Base-by-base conservation (phyloP, 1,139 yeast species). In the Yamadazyma conglobata region DNA sequence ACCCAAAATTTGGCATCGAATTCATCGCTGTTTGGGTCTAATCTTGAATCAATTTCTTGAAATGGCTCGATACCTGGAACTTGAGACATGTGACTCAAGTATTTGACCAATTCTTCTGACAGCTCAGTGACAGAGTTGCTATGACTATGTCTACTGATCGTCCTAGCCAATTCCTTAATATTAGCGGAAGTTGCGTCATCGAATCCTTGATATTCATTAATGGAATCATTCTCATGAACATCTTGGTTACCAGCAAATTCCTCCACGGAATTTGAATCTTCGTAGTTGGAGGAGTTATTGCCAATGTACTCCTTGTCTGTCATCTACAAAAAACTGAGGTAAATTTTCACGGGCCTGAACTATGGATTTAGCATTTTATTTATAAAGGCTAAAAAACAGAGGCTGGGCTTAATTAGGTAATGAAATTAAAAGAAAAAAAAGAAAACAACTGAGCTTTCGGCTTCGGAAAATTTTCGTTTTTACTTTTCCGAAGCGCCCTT, bases 1-100 rank as follows among this genome's bases (percentile, higher is more conserved):
- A 55, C 52, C 60, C 60, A 56, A 25, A 58, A 37, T 67, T 66
- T 54, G 13, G 89, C 59, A 35, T 65, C 68, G 58, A 86, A 86
- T 9, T 72, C 52, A 6, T 71, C 77, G 20, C 73, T 62, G 9
- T 59, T 60, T 0, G 70, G 64, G 41, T 65, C 48, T 33, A 54
- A 48, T 40, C 35, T 32, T 13, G 39, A 37, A 15, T 38, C 40
- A 5, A 29, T 28, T 10, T 41, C 47, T 6, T 46, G 44, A 34
- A 48, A 62, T 4, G 76, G 70, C 21, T 51, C 48, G 5, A 64
- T 57, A 25, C 78, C 79, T 0, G 78, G 77, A 10, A 73, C 77
- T 35, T 61, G 64, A 1, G 77, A 65, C 77, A 73, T 70, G 37
- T 70, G 63, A 14, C 70, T 54, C 40, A 72, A 52, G 28, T 68